Conservation (phyloP, 495 filamentous ascomycete species). For the Hypoxylon trugodes region DNA sequence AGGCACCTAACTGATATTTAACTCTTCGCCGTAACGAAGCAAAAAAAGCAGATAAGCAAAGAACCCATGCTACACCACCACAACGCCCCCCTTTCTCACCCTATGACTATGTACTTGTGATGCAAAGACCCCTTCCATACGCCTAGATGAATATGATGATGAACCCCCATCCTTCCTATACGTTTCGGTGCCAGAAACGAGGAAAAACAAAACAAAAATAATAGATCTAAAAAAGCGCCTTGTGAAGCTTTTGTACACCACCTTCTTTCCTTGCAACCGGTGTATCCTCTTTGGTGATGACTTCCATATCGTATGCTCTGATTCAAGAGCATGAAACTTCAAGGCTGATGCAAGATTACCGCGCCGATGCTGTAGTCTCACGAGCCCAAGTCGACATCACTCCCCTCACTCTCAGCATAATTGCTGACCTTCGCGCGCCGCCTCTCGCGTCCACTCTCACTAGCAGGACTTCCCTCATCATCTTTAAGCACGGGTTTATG, state of each 20-base stretch:
- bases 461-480: conserved; percentile 22
- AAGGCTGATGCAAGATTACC: too few species aligned
- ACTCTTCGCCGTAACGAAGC: too few species aligned
- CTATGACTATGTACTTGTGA: too few species aligned
- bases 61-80: too few species aligned
- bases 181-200: not conserved
- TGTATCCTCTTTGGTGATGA: not conserved
- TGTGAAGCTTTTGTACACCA: conserved; percentile 8
- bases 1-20: too few species aligned
- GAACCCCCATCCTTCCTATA: not conserved
- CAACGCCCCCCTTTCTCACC: too few species aligned
- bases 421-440: conserved; percentile 48
- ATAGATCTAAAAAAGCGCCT: too few species aligned
- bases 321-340: too few species aligned
- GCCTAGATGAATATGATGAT: too few species aligned
- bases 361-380: not conserved
- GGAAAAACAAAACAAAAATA: too few species aligned
- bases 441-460: conserved; percentile 38
- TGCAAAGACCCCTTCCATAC: conserved; percentile 6
- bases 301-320: too few species aligned
- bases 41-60: too few species aligned
- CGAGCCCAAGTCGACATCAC: conserved; percentile 34
- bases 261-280: not conserved
- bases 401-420: conserved; percentile 50
- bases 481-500: conserved; percentile 56